Conservation (phyloP, 2,329 filamentous ascomycete species). For the Sarocladium kiliense region DNA sequence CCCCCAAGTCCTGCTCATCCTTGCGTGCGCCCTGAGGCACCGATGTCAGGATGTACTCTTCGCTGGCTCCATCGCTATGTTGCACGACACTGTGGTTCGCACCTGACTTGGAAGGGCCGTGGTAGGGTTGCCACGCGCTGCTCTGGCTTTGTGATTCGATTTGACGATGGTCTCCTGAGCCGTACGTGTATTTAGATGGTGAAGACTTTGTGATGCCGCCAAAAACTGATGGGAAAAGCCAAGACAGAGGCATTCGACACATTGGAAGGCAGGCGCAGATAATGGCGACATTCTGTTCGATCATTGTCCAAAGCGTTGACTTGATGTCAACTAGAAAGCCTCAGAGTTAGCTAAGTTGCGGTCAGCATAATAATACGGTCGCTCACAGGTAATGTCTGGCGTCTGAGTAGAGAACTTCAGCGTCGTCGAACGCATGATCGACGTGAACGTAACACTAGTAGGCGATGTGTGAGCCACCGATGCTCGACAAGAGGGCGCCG, state of each 20-base stretch:
- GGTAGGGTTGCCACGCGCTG: slow-evolving; percentile 27
- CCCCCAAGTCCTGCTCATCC: slow-evolving; percentile 10
- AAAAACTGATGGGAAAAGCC: slow-evolving; percentile 30
- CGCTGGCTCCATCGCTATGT: slow-evolving; percentile 23
- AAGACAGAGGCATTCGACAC: slow-evolving; percentile 32
- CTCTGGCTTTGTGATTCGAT: slow-evolving; percentile 11
- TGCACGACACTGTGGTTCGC: slow-evolving; percentile 22
- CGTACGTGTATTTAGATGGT: slow-evolving; percentile 7
- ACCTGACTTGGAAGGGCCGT: slow-evolving; percentile 23
- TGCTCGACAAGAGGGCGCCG: too few species aligned
- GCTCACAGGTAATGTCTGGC: slow-evolving; percentile 30
- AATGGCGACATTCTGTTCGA: slow-evolving; percentile 33
- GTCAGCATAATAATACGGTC: not conserved
- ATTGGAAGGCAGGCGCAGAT: slow-evolving; percentile 34
- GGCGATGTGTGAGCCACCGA: too few species aligned
- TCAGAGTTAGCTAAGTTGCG: not conserved
- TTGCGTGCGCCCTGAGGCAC: slow-evolving; percentile 11
- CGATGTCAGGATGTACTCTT: slow-evolving; percentile 28
- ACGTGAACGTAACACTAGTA: slow-evolving; percentile 33
- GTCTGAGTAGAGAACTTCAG: slow-evolving; percentile 32
- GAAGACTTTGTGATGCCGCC: slow-evolving; percentile 9
- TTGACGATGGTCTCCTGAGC: slow-evolving; percentile 13
- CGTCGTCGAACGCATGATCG: slow-evolving; percentile 35
- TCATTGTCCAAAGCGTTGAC: slow-evolving; percentile 33
- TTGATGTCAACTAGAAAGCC: slow-evolving; percentile 23